phyloP scores from a whole-genome alignment of 352 stramenopile genomes.

The Plasmopara viticola region DNA sequence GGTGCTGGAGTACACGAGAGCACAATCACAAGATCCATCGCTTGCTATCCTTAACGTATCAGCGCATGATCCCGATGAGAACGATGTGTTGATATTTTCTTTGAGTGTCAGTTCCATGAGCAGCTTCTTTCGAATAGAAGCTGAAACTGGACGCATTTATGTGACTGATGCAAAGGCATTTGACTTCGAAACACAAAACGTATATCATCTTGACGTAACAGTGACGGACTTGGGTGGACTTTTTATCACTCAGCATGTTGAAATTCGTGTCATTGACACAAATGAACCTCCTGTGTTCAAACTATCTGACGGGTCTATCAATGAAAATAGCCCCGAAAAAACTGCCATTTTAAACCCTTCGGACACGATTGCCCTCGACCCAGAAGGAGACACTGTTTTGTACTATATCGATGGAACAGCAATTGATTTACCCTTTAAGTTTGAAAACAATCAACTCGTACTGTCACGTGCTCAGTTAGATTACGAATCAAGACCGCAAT shows the following conservation, averaged over 20 bases:
- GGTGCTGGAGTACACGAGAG: slow-evolving; percentile 35
- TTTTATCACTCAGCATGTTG: slow-evolving; percentile 14
- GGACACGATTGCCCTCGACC: slow-evolving; percentile 11
- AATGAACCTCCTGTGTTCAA: slow-evolving; percentile 45
- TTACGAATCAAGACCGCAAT: slow-evolving; percentile 11
- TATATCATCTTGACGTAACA: slow-evolving; percentile 19
- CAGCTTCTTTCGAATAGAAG: slow-evolving; percentile 37
- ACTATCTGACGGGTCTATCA: slow-evolving; percentile 5
- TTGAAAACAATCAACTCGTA: slow-evolving; percentile 15
- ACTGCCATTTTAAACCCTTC: slow-evolving; percentile 8
- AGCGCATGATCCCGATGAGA: slow-evolving; percentile 13
- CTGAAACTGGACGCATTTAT: slow-evolving; percentile 32
- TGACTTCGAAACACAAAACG: slow-evolving; percentile 31
- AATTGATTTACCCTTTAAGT: slow-evolving; percentile 11
- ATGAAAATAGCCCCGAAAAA: slow-evolving; percentile 21
- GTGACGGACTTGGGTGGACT: slow-evolving; percentile 34
- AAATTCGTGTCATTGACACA: slow-evolving; percentile 33
- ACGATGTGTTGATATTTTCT: slow-evolving; percentile 10
- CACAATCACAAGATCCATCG: slow-evolving; percentile 16
- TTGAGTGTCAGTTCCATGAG: slow-evolving; percentile 18
- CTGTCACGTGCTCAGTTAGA: slow-evolving; percentile 12
- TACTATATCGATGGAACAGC: slow-evolving; percentile 5
- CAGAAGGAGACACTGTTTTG: slow-evolving; percentile 13
- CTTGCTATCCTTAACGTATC: slow-evolving; percentile 18
- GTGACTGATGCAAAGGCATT: slow-evolving; percentile 28